These are phyloP conservation scores for Leptosphaerulina australis DNA, from an alignment of 2,329 filamentous ascomycete genomes.

Conservation along the genomic window DNA sequence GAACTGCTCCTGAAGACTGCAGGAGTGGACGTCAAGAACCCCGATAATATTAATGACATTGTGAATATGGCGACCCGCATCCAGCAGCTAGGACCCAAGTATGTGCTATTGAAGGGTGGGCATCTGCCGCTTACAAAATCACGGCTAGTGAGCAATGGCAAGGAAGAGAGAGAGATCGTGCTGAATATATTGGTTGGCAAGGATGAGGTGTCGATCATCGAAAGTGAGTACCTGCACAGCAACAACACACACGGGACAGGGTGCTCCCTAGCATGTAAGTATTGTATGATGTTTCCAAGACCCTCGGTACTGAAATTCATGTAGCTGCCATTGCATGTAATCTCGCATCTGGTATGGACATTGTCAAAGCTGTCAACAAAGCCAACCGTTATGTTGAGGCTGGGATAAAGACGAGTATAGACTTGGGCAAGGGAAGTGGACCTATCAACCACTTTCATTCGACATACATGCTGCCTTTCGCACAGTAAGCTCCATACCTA, in stretches of 20 bases:
- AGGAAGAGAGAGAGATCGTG: constrained; percentile 68
- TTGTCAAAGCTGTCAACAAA: constrained; percentile 66
- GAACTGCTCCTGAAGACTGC: constrained; percentile 65
- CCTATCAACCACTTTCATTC: constrained; percentile 83
- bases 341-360: constrained; percentile 63
- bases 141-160: constrained; percentile 62
- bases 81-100: constrained; percentile 72
- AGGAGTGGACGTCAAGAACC: constrained; percentile 53
- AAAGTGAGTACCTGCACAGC: constrained; percentile 73
- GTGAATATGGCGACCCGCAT: constrained; percentile 71
- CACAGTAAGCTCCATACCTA: constrained; percentile 58
- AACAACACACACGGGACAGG: constrained; percentile 93
- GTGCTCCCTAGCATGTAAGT: constrained; percentile 84
- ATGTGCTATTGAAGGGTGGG: constrained; percentile 88
- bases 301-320: not conserved
- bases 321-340: constrained; percentile 77
- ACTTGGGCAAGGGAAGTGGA: constrained; percentile 70
- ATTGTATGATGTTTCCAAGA: not conserved
- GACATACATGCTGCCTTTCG: constrained; percentile 69
- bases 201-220: constrained; percentile 64
- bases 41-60: constrained; percentile 68
- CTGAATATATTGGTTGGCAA: constrained; percentile 78
- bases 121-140: constrained; percentile 78
- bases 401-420: constrained; percentile 69
- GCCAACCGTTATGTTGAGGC: constrained; percentile 74